Evolutionary conservation across 768 basidiomycete genomes (phyloP).

Genomic region (Russula sp.): DNA sequence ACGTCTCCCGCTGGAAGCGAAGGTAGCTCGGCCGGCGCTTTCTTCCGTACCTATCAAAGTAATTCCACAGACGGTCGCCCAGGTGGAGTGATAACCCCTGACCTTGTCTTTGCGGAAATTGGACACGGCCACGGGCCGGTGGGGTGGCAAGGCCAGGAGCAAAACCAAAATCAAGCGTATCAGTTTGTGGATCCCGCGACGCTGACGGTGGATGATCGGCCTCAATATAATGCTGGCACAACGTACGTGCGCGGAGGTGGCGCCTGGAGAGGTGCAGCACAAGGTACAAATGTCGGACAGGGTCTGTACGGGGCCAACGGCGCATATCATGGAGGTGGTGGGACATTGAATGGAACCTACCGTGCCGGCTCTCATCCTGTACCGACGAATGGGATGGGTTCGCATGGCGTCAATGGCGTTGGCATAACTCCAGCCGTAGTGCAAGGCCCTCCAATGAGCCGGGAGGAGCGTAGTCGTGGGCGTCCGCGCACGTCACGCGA

Average conservation of each 20-base stretch:
- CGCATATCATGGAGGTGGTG: slow-evolving; percentile 1
- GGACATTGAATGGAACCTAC: slow-evolving; percentile 9
- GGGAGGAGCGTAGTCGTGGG: slow-evolving; percentile 21
- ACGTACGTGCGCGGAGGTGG: not conserved
- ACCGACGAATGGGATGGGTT: not conserved
- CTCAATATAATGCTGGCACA: not conserved
- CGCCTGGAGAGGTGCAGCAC: not conserved
- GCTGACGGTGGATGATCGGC: slow-evolving; percentile 5
- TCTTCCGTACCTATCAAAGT: slow-evolving; percentile 52
- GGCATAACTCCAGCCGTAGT: not conserved
- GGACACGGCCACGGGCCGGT: slow-evolving; percentile 57
- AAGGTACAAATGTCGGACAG: not conserved
- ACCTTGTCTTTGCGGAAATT: slow-evolving; percentile 70
- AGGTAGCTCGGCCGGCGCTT: slow-evolving; percentile 46
- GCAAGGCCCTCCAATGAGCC: slow-evolving; percentile 8
- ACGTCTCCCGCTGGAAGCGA: slow-evolving; percentile 58
- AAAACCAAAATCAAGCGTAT: slow-evolving; percentile 3
- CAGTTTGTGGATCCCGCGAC: slow-evolving; percentile 6
- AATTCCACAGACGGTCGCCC: slow-evolving; percentile 31
- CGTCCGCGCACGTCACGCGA: slow-evolving; percentile 13
- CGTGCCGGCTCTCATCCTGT: not conserved
- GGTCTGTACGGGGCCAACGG: not conserved
- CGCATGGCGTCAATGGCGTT: slow-evolving; percentile 4
- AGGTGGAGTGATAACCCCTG: slow-evolving; percentile 58
- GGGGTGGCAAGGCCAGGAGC: slow-evolving; percentile 16